Base-by-base conservation (phyloP, 2,329 filamentous ascomycete species). In the Grosmannia serpens region DNA sequence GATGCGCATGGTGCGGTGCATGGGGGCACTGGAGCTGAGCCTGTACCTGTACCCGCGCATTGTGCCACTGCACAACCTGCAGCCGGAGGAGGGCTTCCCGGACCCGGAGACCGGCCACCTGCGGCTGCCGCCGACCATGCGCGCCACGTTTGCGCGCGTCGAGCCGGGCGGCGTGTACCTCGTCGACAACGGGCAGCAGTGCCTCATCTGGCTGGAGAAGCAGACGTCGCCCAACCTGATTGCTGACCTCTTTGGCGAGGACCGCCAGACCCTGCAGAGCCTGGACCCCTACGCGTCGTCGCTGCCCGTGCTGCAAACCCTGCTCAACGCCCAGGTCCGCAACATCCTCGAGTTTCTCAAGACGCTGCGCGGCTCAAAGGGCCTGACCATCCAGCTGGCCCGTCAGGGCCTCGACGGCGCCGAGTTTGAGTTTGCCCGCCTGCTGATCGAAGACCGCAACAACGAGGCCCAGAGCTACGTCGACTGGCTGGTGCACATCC, bases 391-490 rank as follows among this genome's bases (percentile, higher is more conserved):
- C 53, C 94, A 97, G 73, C 78, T 99, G 53, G 94, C 94, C 9
- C 77, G 94, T 60, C 94, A 97, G 72, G 91, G 91, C 0, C 79
- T 97, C 4, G 94, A 99, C 68, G 94, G 94, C 1, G 89, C 91
- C 3, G 94, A 99, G 71, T 97, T 91, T 67, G 94, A 99, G 72
- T 99, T 97, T 76, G 94, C 94, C 9, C 79, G 91, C 57, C 77
- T 95, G 73, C 73, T 99, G 64, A 85, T 96, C 35, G 94, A 99
- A 73, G 94, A 99, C 69, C 83, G 94, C 64, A 97, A 97, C 71
- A 96, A 96, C 65, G 94, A 99, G 75, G 94, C 94, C 41, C 91
- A 95, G 74, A 95, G 89, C 69, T 99, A 97, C 72, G 94, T 97
- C 38, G 94, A 99, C 74, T 99, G 94, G 94, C 78, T 99, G 67